Evolutionary conservation across 73 alveolate genomes (phyloP), one percentile per base, ranked within the genome.

Genomic region (Symbiodinium pilosum): DNA sequence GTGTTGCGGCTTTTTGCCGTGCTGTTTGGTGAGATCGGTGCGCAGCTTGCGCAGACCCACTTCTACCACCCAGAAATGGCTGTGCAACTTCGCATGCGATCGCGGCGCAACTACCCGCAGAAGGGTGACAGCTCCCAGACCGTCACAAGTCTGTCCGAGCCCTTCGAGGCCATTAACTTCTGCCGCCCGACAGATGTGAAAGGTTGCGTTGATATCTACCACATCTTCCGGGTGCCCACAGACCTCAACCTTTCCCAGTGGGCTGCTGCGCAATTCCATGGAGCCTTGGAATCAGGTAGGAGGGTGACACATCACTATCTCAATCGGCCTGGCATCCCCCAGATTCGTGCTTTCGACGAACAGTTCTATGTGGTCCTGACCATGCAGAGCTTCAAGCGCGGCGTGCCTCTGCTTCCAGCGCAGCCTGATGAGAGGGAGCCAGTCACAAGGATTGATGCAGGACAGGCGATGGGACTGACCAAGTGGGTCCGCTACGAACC

Each of bases 401-500:
- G 81, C 0, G 24, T 24, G 16, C 81, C 81, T 26, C 34, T 64
- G 12, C 30, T 64, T 20, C 81, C 81, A 0, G 81, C 30, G 81
- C 39, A 8, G 4, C 30, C 81, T 28, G 81, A 38, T 28, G 38
- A 64, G 30, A 38, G 34, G 34, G 81, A 64, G 12, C 38, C 24
- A 28, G 81, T 64, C 81, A 64, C 81, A 18, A 64, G 81, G 34
- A 64, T 64, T 38, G 81, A 64, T 28, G 81, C 81, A n/a, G 81
- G 81, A 14, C 30, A 64, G 18, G 18, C 12, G 39, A 24, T 64
- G 81, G 81, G 81, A 11, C 34, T 64, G 32, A 7, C 81, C 24
- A 64, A 26, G 24, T 64, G 81, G 81, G 81, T 64, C 81, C 81
- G 81, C 81, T 64, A 64, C 14, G 81, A 64, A 14, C 81, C 81